Evolutionary conservation across 768 basidiomycete genomes (phyloP), one percentile per base, ranked within the genome.

Genomic region (Lentinula edodes): DNA sequence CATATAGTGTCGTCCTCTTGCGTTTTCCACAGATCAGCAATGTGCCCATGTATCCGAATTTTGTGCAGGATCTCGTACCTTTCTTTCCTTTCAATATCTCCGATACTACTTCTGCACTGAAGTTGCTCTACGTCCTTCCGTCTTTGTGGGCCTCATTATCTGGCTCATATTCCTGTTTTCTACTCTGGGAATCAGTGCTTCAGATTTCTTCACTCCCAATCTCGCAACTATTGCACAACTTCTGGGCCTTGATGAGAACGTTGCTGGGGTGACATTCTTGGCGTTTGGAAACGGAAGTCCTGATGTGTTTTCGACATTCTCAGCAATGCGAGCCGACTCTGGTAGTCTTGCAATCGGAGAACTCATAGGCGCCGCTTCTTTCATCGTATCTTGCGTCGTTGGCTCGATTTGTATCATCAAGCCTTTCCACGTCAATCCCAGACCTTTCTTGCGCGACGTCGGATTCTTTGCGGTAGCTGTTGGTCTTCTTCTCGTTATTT

Each of bases 271-370:
- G 23, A 99, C 97, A 0, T 91, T 99, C 66, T 82, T 99, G 34
- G 97, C 97, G 0, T 95, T 98, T 70, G 96, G 96, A 43, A 98
- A 98, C 70, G 96, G 95, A 35, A 95, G 93, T 68, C 96, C 96
- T 0, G 96, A 98, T 71, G 83, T 98, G 4, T 98, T 98, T 73
- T 89, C 93, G 6, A 99, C 97, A 0, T 97, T 96, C 71, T 91
- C 93, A 1, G 92, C 96, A 18, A 90, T 99, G 85, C 86, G 86
- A 35, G 80, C 87, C 20, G 77, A 88, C 66, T 92, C 95, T 3
- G 95, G 95, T 7, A 85, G 90, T 60, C 75, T 99, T 59, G 97
- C 97, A 1, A 86, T 99, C 58, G 97, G 97, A 20, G 97, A 99
- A 71, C 81, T 99, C 6, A 78, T 99, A 12, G 97, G 97, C 6